Conservation (phyloP, 805 yeast genomes). For the Millerago galiae region DNA sequence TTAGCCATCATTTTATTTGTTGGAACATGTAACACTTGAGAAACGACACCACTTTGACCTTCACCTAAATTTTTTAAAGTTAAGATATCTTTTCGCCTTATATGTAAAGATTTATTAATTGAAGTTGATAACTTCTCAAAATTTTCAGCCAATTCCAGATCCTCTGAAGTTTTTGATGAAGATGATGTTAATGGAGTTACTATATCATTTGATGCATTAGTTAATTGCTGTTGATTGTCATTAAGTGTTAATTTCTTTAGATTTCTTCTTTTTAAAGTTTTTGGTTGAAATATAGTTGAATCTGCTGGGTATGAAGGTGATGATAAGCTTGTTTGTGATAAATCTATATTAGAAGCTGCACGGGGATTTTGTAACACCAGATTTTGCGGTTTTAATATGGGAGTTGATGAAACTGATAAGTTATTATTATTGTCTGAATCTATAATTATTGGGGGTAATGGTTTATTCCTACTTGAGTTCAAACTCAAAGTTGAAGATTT, state of each 20-base stretch:
- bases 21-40: constrained; percentile 84
- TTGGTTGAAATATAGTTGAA: constrained; percentile 29
- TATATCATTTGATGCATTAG: constrained; percentile 1
- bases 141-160: constrained; percentile 32
- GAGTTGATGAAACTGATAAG: not conserved
- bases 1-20: constrained; percentile 86
- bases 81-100: constrained; percentile 62
- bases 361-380: not conserved
- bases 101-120: constrained; percentile 44
- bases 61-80: constrained; percentile 75
- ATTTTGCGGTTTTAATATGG: not conserved
- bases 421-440: constrained; percentile 5
- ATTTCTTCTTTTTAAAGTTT: constrained; percentile 50
- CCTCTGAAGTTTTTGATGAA: constrained; percentile 18
- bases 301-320: constrained; percentile 1
- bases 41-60: constrained; percentile 92
- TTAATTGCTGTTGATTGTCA: constrained; percentile 10
- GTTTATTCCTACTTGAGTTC: constrained; percentile 22
- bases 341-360: not conserved
- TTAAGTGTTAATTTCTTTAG: constrained; percentile 47
- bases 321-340: not conserved
- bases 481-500: constrained; percentile 22
- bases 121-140: constrained; percentile 46
- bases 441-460: constrained; percentile 22
- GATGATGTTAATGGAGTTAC: constrained; percentile 7